Base-by-base conservation (phyloP, 441 rosid genomes). In the Euphorbia corollata region DNA sequence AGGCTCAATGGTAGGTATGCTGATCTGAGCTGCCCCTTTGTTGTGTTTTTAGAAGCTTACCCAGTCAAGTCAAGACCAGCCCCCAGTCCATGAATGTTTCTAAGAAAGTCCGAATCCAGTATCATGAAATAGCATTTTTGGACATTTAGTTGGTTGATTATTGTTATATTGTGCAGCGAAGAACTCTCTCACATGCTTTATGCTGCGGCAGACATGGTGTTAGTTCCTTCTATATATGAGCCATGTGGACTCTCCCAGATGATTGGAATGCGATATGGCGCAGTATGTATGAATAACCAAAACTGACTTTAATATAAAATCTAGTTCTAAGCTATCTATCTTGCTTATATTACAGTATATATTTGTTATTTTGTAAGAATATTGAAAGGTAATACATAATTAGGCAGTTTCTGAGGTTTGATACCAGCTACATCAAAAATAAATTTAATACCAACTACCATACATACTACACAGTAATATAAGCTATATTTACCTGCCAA, bases 221-320 rank as follows among this genome's bases (percentile, higher is more conserved):
- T 84, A 64, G 85, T 82, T 77, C 88, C 88, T 72, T 84, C 88
- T 54, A 75, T 84, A 50, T 84, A 79, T 61, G 86, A 84, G 63
- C 88, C 86, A 41, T 84, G 88, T 70, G 88, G 88, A 65, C 86
- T 84, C 74, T 79, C 88, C 59, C 88, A 84, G 76, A 82, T 84
- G 85, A 68, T 84, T 62, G 88, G 88, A 65, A 82, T 84, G 88
- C 77, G 81, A 19, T 84, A 84, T 61, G 88, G 88, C 39, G 75
- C 81, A 71, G 88, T 84, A 77, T 75, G 83, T 64, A 73, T 45
- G 10, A 36, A n/a, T 8, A 51, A n/a, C 23, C n/a, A 51, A n/a
- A 67, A 7, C 3, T 61, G 47, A 30, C 30, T 51, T 41, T 38
- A 43, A 38, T 27, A 38, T 24, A 51, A 51, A 60, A 27, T 39